A percentile compares a stretch with the other conserved stretches of the same genome.
phyloP scores from a whole-genome alignment of 495 filamentous ascomycete genomes.

The Aspergillus ellipticus region DNA sequence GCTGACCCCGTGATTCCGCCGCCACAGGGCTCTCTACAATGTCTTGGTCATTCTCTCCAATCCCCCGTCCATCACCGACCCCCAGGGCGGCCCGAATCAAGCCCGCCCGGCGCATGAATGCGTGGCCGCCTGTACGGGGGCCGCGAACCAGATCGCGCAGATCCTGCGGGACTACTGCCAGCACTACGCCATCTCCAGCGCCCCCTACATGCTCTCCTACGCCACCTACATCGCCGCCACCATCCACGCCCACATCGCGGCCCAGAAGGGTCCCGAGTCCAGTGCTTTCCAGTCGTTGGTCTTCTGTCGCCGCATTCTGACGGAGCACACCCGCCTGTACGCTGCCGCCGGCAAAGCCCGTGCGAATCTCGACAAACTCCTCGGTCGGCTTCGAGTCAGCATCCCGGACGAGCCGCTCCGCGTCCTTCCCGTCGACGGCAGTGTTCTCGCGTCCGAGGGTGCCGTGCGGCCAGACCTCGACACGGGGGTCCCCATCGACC shows the following conservation, averaged over 20 bases:
- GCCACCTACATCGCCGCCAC: constrained; percentile 34
- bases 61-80: constrained; percentile 23
- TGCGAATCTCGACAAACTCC: neutral
- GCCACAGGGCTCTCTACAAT: constrained; percentile 29
- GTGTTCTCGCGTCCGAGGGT: neutral
- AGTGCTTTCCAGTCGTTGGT: neutral
- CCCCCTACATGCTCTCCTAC: constrained; percentile 33
- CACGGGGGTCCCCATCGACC: neutral
- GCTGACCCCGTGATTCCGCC: constrained; percentile 17
- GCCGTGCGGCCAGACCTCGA: neutral
- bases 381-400: neutral
- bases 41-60: constrained; percentile 29
- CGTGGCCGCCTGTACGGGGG: neutral
- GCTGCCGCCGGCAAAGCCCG: neutral
- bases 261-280: neutral
- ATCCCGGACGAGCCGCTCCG: neutral
- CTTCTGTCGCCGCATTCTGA: neutral
- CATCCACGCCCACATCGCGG: constrained; percentile 25
- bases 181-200: constrained; percentile 4
- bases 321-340: neutral
- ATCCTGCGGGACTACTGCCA: neutral
- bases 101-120: neutral
- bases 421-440: neutral
- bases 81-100: neutral
- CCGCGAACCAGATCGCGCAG: neutral